Evolutionary conservation across 1,139 yeast species (phyloP), one percentile per base, ranked within the genome.

Genomic region (Candida sp.): DNA sequence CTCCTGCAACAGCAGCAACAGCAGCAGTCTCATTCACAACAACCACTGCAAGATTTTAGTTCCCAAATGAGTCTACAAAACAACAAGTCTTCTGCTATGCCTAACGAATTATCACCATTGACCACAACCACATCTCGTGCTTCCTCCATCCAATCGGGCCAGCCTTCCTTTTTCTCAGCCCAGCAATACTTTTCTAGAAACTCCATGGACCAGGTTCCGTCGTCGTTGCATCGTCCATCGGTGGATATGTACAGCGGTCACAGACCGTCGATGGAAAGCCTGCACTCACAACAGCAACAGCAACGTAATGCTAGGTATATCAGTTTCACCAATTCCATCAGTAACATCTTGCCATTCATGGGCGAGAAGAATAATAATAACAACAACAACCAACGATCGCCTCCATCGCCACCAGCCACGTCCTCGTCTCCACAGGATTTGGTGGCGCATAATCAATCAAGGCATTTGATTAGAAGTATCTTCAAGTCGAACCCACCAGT

Each of bases 111-210:
- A 44, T 71, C 78, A 22, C 82, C 82, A 1, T 59, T 77, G 46
- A 76, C 81, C 11, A 77, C 82, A 2, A 75, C 80, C 17, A 76
- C 80, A 0, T 76, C 81, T 3, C 65, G 73, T 42, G 74, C 81
- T 0, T 80, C 78, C 0, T 75, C 80, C 2, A 58, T 75, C 12
- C 80, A 77, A 54, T 75, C 79, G 26, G 67, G 75, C 2, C 81
- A 77, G 52, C 80, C 77, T 5, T 75, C 80, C 5, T 77, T 75
- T 55, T 75, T 77, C 54, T 73, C 79, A 1, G 81, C 82, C 1
- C 77, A 75, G 40, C 81, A 77, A 55, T 73, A 69, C 57, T 58
- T 76, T 42, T 65, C 74, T 3, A 60, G 78, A 39, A 74, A 69
- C 46, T 73, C 80, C 5, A 57, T 76, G 28, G 81, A 77, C 39